These are phyloP conservation scores for Debaryomycetaceae sp. DNA, from an alignment of 1,139 yeast genomes.

Conservation along the genomic window DNA sequence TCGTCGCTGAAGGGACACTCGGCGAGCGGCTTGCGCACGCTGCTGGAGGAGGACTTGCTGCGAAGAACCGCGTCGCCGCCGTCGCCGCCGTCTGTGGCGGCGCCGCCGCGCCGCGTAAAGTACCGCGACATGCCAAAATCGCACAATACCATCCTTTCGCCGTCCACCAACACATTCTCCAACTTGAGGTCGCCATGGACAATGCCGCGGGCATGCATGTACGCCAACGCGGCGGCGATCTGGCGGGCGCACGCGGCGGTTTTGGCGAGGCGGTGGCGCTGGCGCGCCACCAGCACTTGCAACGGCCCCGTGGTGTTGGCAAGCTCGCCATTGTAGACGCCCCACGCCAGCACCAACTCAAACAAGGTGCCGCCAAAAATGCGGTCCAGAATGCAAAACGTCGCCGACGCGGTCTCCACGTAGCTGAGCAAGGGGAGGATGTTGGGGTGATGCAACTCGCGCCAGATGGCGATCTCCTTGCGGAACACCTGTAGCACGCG, in stretches of 20 bases:
- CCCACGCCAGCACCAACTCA: slow-evolving; percentile 71
- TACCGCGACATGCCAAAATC: slow-evolving; percentile 81
- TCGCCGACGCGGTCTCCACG: slow-evolving; percentile 56
- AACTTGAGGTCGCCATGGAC: slow-evolving; percentile 89
- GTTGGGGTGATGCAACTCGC: slow-evolving; percentile 56
- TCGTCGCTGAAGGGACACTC: slow-evolving; percentile 35
- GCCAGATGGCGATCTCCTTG: slow-evolving; percentile 76
- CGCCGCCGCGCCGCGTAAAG: slow-evolving; percentile 17
- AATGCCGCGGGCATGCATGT: slow-evolving; percentile 66
- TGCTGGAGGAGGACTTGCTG: slow-evolving; percentile 43
- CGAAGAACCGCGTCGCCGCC: slow-evolving; percentile 19
- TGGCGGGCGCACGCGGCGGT: slow-evolving; percentile 43
- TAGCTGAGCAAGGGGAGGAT: slow-evolving; percentile 60
- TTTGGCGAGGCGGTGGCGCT: slow-evolving; percentile 23
- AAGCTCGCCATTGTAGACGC: slow-evolving; percentile 32
- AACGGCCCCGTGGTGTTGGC: slow-evolving; percentile 25
- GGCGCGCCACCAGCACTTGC: slow-evolving; percentile 26
- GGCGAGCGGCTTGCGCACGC: slow-evolving; percentile 29
- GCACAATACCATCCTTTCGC: slow-evolving; percentile 51
- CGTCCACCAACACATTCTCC: slow-evolving; percentile 72
- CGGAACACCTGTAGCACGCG: slow-evolving; percentile 49
- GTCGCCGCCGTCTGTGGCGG: not conserved
- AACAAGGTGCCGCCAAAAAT: slow-evolving; percentile 81
- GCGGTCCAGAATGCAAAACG: slow-evolving; percentile 69
- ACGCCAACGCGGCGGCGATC: slow-evolving; percentile 57